Percentiles rank a stretch among this genome's conserved stretches.
Conservation (phyloP, 179 eudicot genomes). For the Spergularia azorica region DNA sequence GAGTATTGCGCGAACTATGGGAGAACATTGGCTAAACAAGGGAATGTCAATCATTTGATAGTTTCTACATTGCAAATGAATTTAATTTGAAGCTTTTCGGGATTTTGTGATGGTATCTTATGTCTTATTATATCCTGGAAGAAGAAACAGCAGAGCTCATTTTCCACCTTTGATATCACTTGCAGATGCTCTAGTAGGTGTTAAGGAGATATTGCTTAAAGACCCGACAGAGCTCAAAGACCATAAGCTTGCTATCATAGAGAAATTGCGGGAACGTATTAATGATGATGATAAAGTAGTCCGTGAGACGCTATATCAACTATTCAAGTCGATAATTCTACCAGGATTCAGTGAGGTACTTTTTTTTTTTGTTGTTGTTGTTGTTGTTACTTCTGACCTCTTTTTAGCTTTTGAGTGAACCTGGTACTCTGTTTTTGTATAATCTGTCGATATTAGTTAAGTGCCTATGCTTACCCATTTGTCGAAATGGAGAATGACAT, state of each 20-base stretch:
- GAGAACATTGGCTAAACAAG: not conserved
- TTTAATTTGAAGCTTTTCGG: not conserved
- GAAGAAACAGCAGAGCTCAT: not conserved
- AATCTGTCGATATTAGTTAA: not conserved
- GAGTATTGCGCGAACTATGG: not conserved
- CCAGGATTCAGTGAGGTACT: slow-evolving; percentile 79
- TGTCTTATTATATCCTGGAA: not conserved
- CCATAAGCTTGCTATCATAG: slow-evolving; percentile 79
- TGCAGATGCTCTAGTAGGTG: slow-evolving; percentile 83
- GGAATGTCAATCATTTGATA: too few relatives aligned
- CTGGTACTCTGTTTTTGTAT: not conserved
- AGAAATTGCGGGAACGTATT: slow-evolving; percentile 94
- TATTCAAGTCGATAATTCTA: slow-evolving; percentile 72
- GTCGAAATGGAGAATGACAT: not conserved
- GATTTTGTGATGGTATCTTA: not conserved
- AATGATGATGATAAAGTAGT: slow-evolving; percentile 82
- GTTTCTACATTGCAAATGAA: not conserved
- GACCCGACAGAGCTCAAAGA: slow-evolving; percentile 67
- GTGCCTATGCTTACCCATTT: not conserved
- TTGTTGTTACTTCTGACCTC: not conserved
- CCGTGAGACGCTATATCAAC: slow-evolving; percentile 84
- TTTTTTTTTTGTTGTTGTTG: slow-evolving; percentile 12
- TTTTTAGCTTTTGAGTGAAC: not conserved
- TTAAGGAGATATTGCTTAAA: slow-evolving; percentile 69
- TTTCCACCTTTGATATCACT: slow-evolving; percentile 4